phyloP scores from a whole-genome alignment of 2,329 filamentous ascomycete genomes.

The Ophiostoma tasmaniense region DNA sequence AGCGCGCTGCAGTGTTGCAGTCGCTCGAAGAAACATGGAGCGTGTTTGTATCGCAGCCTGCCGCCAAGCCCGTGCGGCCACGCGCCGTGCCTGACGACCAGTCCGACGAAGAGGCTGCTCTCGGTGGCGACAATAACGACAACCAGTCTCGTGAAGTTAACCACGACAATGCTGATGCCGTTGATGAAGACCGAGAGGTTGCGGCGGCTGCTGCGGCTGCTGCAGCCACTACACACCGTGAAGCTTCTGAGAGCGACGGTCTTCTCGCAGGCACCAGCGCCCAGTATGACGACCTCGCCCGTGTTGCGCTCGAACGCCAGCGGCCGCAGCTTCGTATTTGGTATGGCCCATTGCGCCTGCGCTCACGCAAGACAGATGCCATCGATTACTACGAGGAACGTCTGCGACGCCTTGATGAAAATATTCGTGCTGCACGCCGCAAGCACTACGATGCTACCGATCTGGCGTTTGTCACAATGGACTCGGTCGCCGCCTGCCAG shows the following conservation, averaged over 20 bases:
- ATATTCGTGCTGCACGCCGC: slow-evolving; percentile 60
- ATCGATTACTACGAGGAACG: slow-evolving; percentile 92
- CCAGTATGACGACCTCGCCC: slow-evolving; percentile 27
- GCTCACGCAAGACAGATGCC: slow-evolving; percentile 69
- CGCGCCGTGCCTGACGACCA: slow-evolving; percentile 24
- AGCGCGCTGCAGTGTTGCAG: slow-evolving; percentile 56
- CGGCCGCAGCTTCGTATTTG: slow-evolving; percentile 66
- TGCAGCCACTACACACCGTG: not conserved
- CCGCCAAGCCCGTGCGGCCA: slow-evolving; percentile 26
- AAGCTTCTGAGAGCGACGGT: slow-evolving; percentile 45
- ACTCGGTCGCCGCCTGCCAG: slow-evolving; percentile 83
- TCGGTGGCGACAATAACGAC: not conserved
- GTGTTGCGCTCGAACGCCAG: slow-evolving; percentile 31
- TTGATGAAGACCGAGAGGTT: not conserved
- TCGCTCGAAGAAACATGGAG: slow-evolving; percentile 80
- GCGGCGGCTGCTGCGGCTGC: not conserved
- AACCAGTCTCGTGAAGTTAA: not conserved
- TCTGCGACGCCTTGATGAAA: slow-evolving; percentile 67
- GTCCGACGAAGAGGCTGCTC: slow-evolving; percentile 18
- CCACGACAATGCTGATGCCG: not conserved
- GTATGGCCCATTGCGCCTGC: slow-evolving; percentile 67
- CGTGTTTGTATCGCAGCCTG: slow-evolving; percentile 53
- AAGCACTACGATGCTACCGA: slow-evolving; percentile 71
- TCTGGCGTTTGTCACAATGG: slow-evolving; percentile 93
- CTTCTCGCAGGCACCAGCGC: slow-evolving; percentile 42